Conservation (phyloP, 352 stramenopile genomes). For the Halophytophthora polymorphica region DNA sequence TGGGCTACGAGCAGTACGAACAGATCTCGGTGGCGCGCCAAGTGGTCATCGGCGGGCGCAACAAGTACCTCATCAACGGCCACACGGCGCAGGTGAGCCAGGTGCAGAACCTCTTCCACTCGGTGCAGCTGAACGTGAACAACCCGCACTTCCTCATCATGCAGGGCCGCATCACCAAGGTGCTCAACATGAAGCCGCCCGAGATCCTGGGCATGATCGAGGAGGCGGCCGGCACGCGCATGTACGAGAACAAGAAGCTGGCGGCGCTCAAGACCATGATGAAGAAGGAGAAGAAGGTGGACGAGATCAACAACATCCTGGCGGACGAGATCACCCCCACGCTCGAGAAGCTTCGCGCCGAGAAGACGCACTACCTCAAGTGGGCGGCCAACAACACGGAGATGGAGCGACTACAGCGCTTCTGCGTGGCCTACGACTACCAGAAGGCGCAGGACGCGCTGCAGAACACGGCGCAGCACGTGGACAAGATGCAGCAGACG, state of each 20-base stretch:
- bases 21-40: slow-evolving; percentile 98
- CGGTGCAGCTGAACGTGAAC: slow-evolving; percentile 99
- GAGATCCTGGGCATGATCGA: slow-evolving; percentile 99
- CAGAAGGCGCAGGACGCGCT: slow-evolving; percentile 87
- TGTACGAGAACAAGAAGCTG: slow-evolving; percentile 99
- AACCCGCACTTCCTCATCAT: slow-evolving; percentile 99
- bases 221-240: slow-evolving; percentile 98
- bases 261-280: slow-evolving; percentile 98
- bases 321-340: slow-evolving; percentile 99
- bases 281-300: slow-evolving; percentile 99
- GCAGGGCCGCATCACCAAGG: slow-evolving; percentile 98
- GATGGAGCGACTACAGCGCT: slow-evolving; percentile 96
- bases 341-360: slow-evolving; percentile 95
- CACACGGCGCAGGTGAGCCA: slow-evolving; percentile 96
- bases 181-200: slow-evolving; percentile 99
- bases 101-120: slow-evolving; percentile 99
- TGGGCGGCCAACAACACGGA: slow-evolving; percentile 98
- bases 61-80: slow-evolving; percentile 99
- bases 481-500: slow-evolving; percentile 87
- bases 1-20: slow-evolving; percentile 97
- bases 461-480: slow-evolving; percentile 81
- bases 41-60: slow-evolving; percentile 98
- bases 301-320: slow-evolving; percentile 98
- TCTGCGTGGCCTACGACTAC: slow-evolving; percentile 97
- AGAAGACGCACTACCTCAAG: slow-evolving; percentile 98